phyloP scores from a whole-genome alignment of 768 basidiomycete species.

The Cyclocybe aegerita region DNA sequence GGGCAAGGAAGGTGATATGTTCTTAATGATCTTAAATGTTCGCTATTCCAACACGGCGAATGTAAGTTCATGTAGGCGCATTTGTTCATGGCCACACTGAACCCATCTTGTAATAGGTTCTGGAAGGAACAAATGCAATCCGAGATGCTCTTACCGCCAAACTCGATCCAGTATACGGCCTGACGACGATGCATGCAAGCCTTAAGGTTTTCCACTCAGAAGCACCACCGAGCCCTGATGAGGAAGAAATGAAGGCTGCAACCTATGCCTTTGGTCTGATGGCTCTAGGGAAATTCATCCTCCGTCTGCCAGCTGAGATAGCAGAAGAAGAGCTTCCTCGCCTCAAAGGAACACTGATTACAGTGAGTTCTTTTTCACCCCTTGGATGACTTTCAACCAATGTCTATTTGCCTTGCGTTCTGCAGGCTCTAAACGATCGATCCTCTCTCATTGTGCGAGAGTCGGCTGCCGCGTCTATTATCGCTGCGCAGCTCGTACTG shows the following conservation, averaged over 20 bases:
- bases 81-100: constrained; percentile 5
- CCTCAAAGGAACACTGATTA: constrained; percentile 65
- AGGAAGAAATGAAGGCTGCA: constrained; percentile 55
- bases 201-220: constrained; percentile 63
- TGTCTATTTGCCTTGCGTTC: constrained; percentile 5
- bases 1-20: constrained; percentile 76
- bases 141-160: constrained; percentile 71
- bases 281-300: constrained; percentile 78
- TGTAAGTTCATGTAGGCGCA: constrained; percentile 41
- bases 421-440: constrained; percentile 68
- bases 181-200: constrained; percentile 79
- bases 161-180: constrained; percentile 81
- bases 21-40: constrained; percentile 66
- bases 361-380: constrained; percentile 41
- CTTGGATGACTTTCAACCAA: neutral
- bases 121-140: constrained; percentile 81
- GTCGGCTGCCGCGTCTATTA: constrained; percentile 78
- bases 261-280: constrained; percentile 83
- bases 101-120: constrained; percentile 46
- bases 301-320: constrained; percentile 79
- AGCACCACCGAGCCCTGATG: constrained; percentile 39
- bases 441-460: constrained; percentile 79
- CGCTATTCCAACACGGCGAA: constrained; percentile 72
- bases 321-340: constrained; percentile 87
- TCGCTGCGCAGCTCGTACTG: constrained; percentile 80